phyloP scores from a whole-genome alignment of 2,329 filamentous ascomycete genomes.

The Fusarium mangiferae region DNA sequence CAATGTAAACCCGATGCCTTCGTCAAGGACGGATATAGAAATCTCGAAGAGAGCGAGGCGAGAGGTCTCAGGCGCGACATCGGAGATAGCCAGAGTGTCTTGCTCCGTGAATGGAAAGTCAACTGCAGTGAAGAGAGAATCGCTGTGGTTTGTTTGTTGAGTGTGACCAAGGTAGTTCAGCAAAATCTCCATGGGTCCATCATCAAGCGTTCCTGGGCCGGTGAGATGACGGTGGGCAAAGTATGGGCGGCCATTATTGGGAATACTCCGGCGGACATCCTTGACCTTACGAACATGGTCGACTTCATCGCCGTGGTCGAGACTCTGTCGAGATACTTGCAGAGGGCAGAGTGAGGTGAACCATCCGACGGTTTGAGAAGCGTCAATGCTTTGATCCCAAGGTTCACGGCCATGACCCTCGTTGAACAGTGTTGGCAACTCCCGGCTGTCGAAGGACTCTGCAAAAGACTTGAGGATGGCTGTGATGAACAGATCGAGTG shows the following conservation, averaged over 20 bases:
- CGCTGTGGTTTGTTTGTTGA: neutral
- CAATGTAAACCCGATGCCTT: neutral
- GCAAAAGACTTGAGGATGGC: constrained; percentile 49
- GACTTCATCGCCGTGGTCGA: neutral
- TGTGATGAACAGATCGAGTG: constrained; percentile 53
- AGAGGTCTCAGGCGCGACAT: constrained; percentile 9
- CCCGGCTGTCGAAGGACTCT: constrained; percentile 48
- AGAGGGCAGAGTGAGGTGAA: constrained; percentile 56
- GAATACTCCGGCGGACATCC: constrained; percentile 15
- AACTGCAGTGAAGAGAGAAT: neutral
- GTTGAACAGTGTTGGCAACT: constrained; percentile 50
- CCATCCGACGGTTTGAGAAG: constrained; percentile 57
- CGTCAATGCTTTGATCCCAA: constrained; percentile 47
- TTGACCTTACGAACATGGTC: constrained; percentile 23
- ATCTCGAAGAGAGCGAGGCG: constrained; percentile 38
- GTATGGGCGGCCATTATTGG: constrained; percentile 22
- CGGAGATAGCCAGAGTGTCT: constrained; percentile 1
- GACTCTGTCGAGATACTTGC: neutral
- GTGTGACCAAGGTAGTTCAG: constrained; percentile 23
- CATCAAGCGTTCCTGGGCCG: neutral
- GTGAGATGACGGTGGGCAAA: constrained; percentile 23
- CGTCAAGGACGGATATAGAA: constrained; percentile 13
- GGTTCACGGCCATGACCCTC: constrained; percentile 57
- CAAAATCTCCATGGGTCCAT: constrained; percentile 22
- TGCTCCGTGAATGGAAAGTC: constrained; percentile 5